Evolutionary conservation across 2,329 filamentous ascomycete species (phyloP).

Genomic region (Trichoderma guizhouense): DNA sequence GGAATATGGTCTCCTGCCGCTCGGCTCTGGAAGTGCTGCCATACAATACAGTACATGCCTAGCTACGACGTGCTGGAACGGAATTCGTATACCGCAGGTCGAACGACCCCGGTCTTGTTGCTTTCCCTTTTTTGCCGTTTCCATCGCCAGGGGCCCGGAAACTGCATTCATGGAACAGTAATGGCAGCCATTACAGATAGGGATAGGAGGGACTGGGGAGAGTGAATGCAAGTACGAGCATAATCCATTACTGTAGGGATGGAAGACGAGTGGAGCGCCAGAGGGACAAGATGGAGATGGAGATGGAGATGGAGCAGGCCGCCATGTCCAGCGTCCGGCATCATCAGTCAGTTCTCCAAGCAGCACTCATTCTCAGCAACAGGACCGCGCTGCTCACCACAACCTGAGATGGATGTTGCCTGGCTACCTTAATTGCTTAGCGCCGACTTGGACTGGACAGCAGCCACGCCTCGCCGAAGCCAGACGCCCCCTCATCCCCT

Average conservation of each 20-base stretch:
- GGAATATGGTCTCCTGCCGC: background rate
- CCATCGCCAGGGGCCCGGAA: background rate
- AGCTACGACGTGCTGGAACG: background rate
- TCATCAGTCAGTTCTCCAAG: background rate
- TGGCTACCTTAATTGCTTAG: constrained; percentile 15
- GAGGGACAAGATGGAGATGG: background rate
- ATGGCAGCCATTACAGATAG: background rate
- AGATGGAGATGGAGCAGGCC: background rate
- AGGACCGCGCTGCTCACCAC: constrained; percentile 4
- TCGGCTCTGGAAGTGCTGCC: background rate
- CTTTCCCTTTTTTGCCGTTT: background rate
- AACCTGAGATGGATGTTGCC: constrained; percentile 16
- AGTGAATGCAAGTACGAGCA: background rate
- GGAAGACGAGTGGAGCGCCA: background rate
- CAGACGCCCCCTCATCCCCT: constrained; percentile 7
- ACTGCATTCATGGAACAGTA: background rate
- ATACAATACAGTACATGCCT: no score
- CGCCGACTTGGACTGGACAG: background rate
- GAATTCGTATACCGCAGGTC: background rate
- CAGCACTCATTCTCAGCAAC: background rate
- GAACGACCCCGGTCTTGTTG: background rate
- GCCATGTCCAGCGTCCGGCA: constrained; percentile 8
- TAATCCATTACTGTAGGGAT: background rate
- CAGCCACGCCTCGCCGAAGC: constrained; percentile 3
- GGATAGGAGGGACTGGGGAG: background rate